Percentiles rank a stretch among this genome's conserved stretches.
Evolutionary conservation across 768 basidiomycete genomes (phyloP).

Genomic region (Podaxis pistillaris): DNA sequence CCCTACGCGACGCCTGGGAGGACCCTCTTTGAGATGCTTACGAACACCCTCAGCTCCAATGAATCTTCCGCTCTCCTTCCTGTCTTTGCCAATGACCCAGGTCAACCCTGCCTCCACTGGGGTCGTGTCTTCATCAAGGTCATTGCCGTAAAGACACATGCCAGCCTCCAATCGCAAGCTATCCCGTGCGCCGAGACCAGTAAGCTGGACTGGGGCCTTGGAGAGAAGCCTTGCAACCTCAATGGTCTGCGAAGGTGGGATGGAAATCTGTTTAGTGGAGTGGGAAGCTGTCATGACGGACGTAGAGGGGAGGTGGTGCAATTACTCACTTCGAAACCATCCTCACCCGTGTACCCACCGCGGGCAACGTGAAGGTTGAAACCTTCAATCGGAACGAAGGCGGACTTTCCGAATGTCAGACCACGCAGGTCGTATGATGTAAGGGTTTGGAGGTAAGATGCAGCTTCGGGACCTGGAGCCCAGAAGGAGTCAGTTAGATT

Average conservation of each 20-base stretch:
- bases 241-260: constrained; percentile 75
- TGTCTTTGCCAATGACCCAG: constrained; percentile 96
- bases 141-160: constrained; percentile 95
- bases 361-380: constrained; percentile 86
- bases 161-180: constrained; percentile 95
- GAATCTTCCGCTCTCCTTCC: constrained; percentile 68
- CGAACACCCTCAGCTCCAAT: constrained; percentile 76
- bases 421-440: constrained; percentile 71
- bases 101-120: constrained; percentile 89
- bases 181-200: constrained; percentile 91
- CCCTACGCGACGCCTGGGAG: constrained; percentile 76
- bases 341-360: constrained; percentile 97
- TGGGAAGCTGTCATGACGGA: not conserved
- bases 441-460: constrained; percentile 72
- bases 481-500: not conserved
- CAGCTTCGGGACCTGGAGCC: constrained; percentile 72
- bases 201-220: constrained; percentile 69
- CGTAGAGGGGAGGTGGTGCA: not conserved
- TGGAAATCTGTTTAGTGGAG: constrained; percentile 64
- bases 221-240: constrained; percentile 68
- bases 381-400: constrained; percentile 75
- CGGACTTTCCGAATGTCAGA: constrained; percentile 83
- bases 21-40: constrained; percentile 77
- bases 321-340: constrained; percentile 83
- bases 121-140: constrained; percentile 82